Percentiles rank a stretch among this genome's conserved stretches.
Conservation (phyloP, 2,329 filamentous ascomycete genomes). For the Sphaerulina populicola region DNA sequence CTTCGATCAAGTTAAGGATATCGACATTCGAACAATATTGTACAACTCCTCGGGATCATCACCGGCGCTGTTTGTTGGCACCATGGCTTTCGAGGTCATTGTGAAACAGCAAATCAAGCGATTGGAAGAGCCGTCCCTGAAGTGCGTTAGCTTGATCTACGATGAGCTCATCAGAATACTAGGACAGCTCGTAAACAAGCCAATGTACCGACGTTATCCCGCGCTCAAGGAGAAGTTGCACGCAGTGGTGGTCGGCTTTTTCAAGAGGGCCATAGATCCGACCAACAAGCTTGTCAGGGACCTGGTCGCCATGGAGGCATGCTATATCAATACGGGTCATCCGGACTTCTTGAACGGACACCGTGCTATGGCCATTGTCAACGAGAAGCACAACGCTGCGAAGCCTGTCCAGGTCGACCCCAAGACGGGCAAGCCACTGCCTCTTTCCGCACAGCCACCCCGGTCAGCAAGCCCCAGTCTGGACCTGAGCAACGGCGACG, state of each 20-base stretch:
- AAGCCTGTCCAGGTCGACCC: constrained; percentile 95
- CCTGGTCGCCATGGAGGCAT: constrained; percentile 88
- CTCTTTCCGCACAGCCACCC: constrained; percentile 52
- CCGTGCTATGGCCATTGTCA: constrained; percentile 94
- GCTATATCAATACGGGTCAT: constrained; percentile 97
- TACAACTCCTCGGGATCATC: constrained; percentile 99
- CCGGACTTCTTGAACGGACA: constrained; percentile 97
- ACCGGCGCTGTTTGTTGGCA: constrained; percentile 91
- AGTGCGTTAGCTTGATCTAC: constrained; percentile 94
- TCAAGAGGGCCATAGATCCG: constrained; percentile 97
- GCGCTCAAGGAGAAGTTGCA: constrained; percentile 94
- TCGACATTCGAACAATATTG: constrained; percentile 91
- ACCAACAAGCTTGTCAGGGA: constrained; percentile 95
- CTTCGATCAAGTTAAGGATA: constrained; percentile 94
- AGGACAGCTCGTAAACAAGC: constrained; percentile 77
- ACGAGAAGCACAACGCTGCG: constrained; percentile 71
- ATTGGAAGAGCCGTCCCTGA: constrained; percentile 89
- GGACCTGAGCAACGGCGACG: constrained; percentile 44
- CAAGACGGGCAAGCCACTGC: constrained; percentile 93
- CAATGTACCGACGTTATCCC: constrained; percentile 88
- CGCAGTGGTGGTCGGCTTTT: constrained; percentile 81
- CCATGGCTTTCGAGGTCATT: constrained; percentile 95
- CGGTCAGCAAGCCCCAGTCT: constrained; percentile 70
- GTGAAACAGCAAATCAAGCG: constrained; percentile 98
- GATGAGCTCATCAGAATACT: constrained; percentile 96